phyloP scores from a whole-genome alignment of 352 stramenopile species.

The Peronospora farinosa region DNA sequence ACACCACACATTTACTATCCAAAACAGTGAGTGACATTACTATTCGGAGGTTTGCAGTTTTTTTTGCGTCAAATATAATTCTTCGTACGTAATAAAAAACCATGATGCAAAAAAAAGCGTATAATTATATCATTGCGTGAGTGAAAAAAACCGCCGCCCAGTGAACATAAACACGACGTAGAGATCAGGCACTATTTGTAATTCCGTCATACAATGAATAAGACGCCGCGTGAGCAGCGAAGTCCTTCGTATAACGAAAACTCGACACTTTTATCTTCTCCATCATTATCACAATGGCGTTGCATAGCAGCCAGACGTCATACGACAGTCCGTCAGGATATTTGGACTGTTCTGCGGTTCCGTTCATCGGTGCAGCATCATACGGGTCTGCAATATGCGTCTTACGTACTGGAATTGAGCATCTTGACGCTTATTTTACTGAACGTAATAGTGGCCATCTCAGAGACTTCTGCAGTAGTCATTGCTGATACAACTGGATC shows the following conservation, averaged over 20 bases:
- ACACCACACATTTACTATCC: too few species aligned
- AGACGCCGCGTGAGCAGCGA: constrained; percentile 16
- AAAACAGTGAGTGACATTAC: too few species aligned
- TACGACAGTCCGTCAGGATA: constrained; percentile 34
- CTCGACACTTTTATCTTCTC: constrained; percentile 26
- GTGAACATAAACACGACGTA: constrained; percentile 4
- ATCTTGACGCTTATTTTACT: constrained; percentile 51
- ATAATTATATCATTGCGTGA: too few species aligned
- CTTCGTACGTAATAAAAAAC: too few species aligned
- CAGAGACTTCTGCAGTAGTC: constrained; percentile 30
- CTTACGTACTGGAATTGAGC: constrained; percentile 46
- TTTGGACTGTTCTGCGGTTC: constrained; percentile 61
- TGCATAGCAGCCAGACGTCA: background rate
- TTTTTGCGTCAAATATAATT: too few species aligned
- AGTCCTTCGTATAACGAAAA: constrained; percentile 24
- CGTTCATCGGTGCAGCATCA: constrained; percentile 39
- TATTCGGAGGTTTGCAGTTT: too few species aligned
- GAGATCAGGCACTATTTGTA: background rate
- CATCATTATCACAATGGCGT: constrained; percentile 15
- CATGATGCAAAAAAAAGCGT: too few species aligned
- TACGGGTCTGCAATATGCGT: constrained; percentile 42
- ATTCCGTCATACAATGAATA: constrained; percentile 11
- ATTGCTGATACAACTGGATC: constrained; percentile 7
- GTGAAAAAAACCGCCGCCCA: background rate
- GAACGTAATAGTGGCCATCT: constrained; percentile 55